Base-by-base conservation (phyloP, 805 yeast genomes). In the Blastobotrys attinorum region DNA sequence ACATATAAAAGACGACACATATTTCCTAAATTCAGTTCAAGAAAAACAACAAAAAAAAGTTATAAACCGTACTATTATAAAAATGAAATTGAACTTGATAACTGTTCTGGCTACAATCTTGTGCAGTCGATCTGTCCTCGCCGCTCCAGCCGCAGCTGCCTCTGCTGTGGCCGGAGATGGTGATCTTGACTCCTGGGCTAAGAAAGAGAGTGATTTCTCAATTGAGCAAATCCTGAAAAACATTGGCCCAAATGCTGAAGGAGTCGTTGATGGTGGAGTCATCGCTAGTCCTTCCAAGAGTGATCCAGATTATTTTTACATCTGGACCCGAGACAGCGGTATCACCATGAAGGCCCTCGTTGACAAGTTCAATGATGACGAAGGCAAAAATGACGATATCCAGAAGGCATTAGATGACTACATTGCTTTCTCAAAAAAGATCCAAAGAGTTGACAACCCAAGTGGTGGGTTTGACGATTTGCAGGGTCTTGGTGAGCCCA, bases 291-390 rank as follows among this genome's bases (percentile, higher is more conserved):
- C 96, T 5, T 86, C 95, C 1, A 74, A 61, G 42, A 4, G 42
- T 0, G 50, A 69, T 20, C 97, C 97, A 1, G 73, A 90, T 62
- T 90, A 90, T 62, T 88, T 77, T 56, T 90, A 74, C 56, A 95
- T 84, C 58, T 90, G 97, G 97, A 72, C 77, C 3, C 72, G 97
- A 58, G 97, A 90, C 60, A 78, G 88, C 25, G 96, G 96, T 0
- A 74, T 90, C 41, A 79, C 95, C 0, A 57, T 64, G 36, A 54
- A 56, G 36, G 48, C 94, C 0, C 64, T 90, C 39, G 68, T 83
- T 3, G 73, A 76, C 43, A 67, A 69, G 50, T 65, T 79, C 47
- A 68, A 68, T 23, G 84, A 80, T 46, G 53, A 50, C 8, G 54
- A 52, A 21, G 48, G 49, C 1, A 48, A 56, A 1, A 47, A 51